Evolutionary conservation across 139 green algal species (phyloP), one percentile per base, ranked within the genome.

Genomic region (Picochlorum sp.): DNA sequence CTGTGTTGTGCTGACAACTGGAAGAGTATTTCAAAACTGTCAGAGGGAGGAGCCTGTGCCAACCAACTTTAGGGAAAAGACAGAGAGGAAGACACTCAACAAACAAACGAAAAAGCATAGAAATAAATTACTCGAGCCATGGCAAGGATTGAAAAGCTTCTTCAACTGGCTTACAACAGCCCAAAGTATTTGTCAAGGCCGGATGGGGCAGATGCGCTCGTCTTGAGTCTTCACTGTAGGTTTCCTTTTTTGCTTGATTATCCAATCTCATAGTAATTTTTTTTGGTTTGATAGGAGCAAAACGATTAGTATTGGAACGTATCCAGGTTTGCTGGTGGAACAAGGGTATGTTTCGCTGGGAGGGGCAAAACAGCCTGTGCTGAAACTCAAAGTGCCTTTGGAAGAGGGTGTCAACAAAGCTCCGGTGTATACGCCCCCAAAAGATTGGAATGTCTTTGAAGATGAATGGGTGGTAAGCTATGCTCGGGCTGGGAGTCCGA

Each of bases 301-400:
- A 20, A 43, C 36, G 14, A 31, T 49, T 58, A 1, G 9, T 58
- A 10, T 2, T 1, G 10, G 33, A 58, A 26, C 20, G 20, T 35
- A 24, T 51, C 25, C 57, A 64, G 57, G 57, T 40, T 20, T 64
- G 33, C 59, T 64, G 57, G 39, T 64, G 1, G 33, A 64, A 9
- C 10, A n/a, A 25, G 57, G 57, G 35, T 64, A 58, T 25, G 14
- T 64, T 0, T 12, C 33, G 10, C 24, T 58, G 3, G 8, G 24
- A 1, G 3, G 3, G 16, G 24, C 12, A 30, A 22, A 22, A 12
- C n/a, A 36, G 20, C 6, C 52, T 47, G 39, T 14, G 7, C 20
- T 8, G 14, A 16, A 47, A 20, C 18, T 26, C 3, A n/a, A 47
- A n/a, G 3, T 0, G 4, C 39, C 22, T 6, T 47, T 47, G 39